These are phyloP conservation scores for Geotrichum phurueaensis DNA, from an alignment of 1,139 yeast genomes.

Conservation along the genomic window DNA sequence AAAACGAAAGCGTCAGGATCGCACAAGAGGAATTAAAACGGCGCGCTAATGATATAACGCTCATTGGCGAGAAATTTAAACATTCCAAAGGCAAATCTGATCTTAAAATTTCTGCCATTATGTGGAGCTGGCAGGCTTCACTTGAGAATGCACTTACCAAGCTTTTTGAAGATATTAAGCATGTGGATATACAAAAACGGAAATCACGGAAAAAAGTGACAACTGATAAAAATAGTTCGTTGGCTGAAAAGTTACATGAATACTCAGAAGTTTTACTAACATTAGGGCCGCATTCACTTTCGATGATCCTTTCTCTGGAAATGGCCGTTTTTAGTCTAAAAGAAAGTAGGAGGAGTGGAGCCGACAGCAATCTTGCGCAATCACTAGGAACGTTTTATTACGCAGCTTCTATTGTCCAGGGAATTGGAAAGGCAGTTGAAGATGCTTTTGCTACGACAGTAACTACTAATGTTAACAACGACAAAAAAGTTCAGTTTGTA, in stretches of 20 bases:
- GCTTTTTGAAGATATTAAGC: conserved; percentile 10
- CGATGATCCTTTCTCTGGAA: conserved; percentile 16
- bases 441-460: conserved; percentile 12
- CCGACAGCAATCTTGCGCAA: background rate
- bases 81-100: conserved; percentile 6
- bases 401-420: conserved; percentile 4
- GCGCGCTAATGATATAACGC: background rate
- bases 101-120: conserved; percentile 4
- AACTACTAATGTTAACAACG: background rate
- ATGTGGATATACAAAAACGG: background rate
- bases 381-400: background rate
- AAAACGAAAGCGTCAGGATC: conserved; percentile 3
- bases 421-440: conserved; percentile 15
- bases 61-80: conserved; percentile 2
- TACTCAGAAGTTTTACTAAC: conserved; percentile 5
- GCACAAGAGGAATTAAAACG: conserved; percentile 4
- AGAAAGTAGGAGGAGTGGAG: background rate
- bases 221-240: background rate
- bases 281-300: conserved; percentile 39
- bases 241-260: conserved; percentile 7
- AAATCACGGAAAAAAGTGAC: background rate
- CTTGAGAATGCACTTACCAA: conserved; percentile 3
- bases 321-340: conserved; percentile 11
- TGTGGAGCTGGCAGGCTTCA: conserved; percentile 14
- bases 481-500: background rate